Evolutionary conservation across 2,329 filamentous ascomycete species (phyloP).

Genomic region (Alternaria alternata): DNA sequence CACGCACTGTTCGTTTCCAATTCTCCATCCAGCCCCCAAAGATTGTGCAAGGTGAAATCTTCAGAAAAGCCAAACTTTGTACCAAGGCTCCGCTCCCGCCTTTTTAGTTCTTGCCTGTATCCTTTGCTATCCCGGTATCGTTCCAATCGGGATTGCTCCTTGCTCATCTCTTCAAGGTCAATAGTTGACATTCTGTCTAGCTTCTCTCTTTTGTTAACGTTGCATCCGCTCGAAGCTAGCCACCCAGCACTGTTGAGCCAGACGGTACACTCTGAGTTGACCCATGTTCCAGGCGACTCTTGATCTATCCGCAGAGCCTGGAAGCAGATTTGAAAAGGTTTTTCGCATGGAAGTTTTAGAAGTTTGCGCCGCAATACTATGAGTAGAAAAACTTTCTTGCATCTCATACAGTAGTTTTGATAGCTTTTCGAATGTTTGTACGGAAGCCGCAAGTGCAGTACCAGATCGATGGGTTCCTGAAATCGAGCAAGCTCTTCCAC

Average conservation of each 20-base stretch:
- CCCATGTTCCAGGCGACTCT: background rate
- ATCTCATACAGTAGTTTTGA: background rate
- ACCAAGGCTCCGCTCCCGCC: background rate
- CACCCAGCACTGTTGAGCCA: background rate
- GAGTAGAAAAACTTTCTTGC: background rate
- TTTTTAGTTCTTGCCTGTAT: background rate
- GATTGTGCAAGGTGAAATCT: background rate
- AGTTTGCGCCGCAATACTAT: background rate
- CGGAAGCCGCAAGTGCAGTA: background rate
- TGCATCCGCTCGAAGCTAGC: background rate
- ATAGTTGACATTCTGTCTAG: background rate
- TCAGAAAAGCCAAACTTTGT: background rate
- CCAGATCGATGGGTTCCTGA: background rate
- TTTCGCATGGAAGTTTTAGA: background rate
- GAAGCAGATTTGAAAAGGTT: background rate
- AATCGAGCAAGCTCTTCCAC: slow-evolving; percentile 7
- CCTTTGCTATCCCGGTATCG: background rate
- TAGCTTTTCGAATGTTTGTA: background rate
- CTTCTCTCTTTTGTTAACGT: background rate
- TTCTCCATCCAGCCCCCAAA: background rate
- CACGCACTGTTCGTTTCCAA: background rate
- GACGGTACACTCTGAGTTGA: background rate
- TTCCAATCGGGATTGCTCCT: background rate
- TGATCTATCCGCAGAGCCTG: background rate
- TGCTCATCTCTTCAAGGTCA: background rate